Evolutionary conservation across 768 basidiomycete genomes (phyloP).

Genomic region (Macrolepiota fuliginosa): DNA sequence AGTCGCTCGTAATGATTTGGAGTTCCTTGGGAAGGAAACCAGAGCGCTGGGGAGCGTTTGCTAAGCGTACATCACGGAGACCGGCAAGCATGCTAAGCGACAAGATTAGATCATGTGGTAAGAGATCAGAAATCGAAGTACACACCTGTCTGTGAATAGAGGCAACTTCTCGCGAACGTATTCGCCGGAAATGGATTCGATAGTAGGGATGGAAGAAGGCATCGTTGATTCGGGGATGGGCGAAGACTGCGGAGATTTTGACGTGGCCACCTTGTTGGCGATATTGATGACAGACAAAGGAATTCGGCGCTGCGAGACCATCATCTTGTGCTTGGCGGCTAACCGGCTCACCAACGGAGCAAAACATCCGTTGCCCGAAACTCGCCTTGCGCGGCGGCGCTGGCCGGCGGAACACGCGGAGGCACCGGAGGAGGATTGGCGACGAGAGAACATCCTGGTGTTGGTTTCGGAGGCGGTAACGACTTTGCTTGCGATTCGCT

Average conservation of each 20-base stretch:
- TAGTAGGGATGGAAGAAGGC: background rate
- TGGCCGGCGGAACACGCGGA: background rate
- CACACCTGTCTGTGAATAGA: slow-evolving; percentile 10
- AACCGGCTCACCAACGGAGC: slow-evolving; percentile 8
- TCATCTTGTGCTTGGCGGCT: slow-evolving; percentile 8
- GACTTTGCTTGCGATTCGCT: background rate
- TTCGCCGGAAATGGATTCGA: background rate
- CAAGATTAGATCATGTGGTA: background rate
- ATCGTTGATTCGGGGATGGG: background rate
- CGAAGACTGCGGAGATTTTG: background rate
- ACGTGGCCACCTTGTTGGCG: background rate
- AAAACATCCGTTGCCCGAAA: slow-evolving; percentile 1
- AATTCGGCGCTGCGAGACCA: background rate
- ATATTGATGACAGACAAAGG: slow-evolving; percentile 5
- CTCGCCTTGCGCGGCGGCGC: slow-evolving; percentile 5
- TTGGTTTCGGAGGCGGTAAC: background rate
- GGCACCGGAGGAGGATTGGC: slow-evolving; percentile 5
- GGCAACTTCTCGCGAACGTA: slow-evolving; percentile 6
- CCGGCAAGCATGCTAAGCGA: slow-evolving; percentile 7
- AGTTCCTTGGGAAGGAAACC: slow-evolving; percentile 19
- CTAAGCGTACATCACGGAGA: slow-evolving; percentile 7
- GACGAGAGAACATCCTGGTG: slow-evolving; percentile 1
- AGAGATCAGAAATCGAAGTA: background rate
- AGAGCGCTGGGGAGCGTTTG: slow-evolving; percentile 8
- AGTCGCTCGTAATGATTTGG: slow-evolving; percentile 23